These are phyloP conservation scores for Coniochaeta prunicola DNA, from an alignment of 2,329 filamentous ascomycete genomes.

Conservation along the genomic window DNA sequence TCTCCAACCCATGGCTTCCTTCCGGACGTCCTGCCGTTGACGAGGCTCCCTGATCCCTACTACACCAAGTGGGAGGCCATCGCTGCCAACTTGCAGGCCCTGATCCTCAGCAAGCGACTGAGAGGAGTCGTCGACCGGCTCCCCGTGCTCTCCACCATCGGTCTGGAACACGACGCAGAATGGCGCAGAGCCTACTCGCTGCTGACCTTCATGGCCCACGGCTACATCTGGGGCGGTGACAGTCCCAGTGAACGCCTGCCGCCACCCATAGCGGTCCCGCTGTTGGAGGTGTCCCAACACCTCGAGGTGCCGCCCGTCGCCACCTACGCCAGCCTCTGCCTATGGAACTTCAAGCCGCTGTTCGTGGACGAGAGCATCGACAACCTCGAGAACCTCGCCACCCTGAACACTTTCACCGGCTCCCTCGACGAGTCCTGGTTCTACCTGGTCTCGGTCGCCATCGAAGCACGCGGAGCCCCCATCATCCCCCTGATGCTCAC, in stretches of 20 bases:
- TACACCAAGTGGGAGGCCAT: constrained; percentile 94
- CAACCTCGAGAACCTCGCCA: constrained; percentile 79
- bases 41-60: constrained; percentile 77
- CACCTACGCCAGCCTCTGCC: constrained; percentile 82
- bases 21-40: constrained; percentile 71
- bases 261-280: constrained; percentile 72
- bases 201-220: constrained; percentile 85
- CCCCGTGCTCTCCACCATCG: constrained; percentile 74
- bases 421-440: constrained; percentile 98
- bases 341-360: constrained; percentile 96
- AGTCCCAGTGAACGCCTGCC: constrained; percentile 72
- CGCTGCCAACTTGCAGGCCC: constrained; percentile 73
- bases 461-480: constrained; percentile 84
- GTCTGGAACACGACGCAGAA: constrained; percentile 77
- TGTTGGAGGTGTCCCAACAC: constrained; percentile 67
- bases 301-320: constrained; percentile 88
- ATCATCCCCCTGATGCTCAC: constrained; percentile 83
- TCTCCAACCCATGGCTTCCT: constrained; percentile 79
- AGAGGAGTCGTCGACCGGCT: constrained; percentile 72
- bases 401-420: constrained; percentile 85
- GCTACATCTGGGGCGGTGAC: constrained; percentile 94
- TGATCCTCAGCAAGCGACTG: constrained; percentile 79
- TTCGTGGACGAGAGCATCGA: constrained; percentile 78
- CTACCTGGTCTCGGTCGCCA: constrained; percentile 90
- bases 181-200: constrained; percentile 92